Evolutionary conservation across 2,329 filamentous ascomycete species (phyloP).

Genomic region (Trichoderma koningii): DNA sequence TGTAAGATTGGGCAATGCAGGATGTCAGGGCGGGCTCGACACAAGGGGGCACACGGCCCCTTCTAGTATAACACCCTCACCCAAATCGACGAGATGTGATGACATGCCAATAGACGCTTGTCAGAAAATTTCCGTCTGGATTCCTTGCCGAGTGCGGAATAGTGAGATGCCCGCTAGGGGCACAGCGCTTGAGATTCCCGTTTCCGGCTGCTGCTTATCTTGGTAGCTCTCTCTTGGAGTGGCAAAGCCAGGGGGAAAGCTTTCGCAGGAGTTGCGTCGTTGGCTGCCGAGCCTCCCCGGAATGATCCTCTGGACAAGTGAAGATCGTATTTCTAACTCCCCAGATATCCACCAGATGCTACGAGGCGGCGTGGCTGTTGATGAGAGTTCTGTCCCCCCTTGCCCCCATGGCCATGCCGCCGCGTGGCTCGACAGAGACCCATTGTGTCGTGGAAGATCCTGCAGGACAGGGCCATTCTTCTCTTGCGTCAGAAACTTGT

Average conservation of each 20-base stretch:
- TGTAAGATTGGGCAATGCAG: slow-evolving; percentile 25
- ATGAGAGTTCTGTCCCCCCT: not conserved
- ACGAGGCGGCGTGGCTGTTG: slow-evolving; percentile 1
- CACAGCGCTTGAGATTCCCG: slow-evolving; percentile 21
- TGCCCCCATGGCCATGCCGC: not conserved
- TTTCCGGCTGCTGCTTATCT: slow-evolving; percentile 25
- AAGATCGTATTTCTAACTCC: slow-evolving; percentile 14
- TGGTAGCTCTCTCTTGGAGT: not conserved
- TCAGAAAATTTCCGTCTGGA: slow-evolving; percentile 28
- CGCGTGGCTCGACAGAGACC: not conserved
- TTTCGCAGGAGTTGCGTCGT: slow-evolving; percentile 10
- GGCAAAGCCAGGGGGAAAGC: not conserved
- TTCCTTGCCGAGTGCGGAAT: slow-evolving; percentile 21
- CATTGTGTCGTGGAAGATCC: not conserved
- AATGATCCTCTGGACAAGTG: slow-evolving; percentile 13
- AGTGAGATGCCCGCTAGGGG: slow-evolving; percentile 19
- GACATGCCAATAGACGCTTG: slow-evolving; percentile 23
- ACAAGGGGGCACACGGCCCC: slow-evolving; percentile 15
- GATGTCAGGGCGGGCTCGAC: slow-evolving; percentile 20
- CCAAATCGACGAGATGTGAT: slow-evolving; percentile 26
- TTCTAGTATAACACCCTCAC: slow-evolving; percentile 14
- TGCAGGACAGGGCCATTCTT: not conserved
- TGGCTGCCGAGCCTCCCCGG: slow-evolving; percentile 21
- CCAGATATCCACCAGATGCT: slow-evolving; percentile 11
- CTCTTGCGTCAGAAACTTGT: not conserved